Conservation (phyloP, 1,284 basidiomycete genomes). For the Gomphus bonarii region DNA sequence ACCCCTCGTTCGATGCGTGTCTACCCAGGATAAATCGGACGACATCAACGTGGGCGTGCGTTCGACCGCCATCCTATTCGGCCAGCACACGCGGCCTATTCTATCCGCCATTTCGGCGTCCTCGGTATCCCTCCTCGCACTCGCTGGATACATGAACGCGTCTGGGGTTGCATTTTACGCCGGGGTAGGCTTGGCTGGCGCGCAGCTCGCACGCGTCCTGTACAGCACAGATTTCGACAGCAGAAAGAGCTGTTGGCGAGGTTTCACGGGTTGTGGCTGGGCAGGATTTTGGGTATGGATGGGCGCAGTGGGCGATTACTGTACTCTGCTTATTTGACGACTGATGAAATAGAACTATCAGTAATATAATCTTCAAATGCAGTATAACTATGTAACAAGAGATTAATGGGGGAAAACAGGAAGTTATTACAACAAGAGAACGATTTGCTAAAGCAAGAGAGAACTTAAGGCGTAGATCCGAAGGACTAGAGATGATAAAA, state of each 20-base stretch:
- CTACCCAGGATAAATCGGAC: conserved; percentile 81
- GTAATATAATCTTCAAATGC: neutral
- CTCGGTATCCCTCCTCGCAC: conserved; percentile 66
- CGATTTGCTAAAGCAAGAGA: too few species aligned
- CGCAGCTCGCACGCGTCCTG: conserved; percentile 81
- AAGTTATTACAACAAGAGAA: neutral
- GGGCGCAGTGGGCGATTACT: conserved; percentile 76
- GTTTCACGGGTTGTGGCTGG: conserved; percentile 84
- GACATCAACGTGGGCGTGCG: conserved; percentile 86
- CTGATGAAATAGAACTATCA: neutral
- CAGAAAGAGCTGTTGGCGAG: conserved; percentile 84
- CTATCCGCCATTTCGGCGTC: conserved; percentile 67
- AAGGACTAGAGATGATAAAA: neutral
- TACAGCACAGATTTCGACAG: conserved; percentile 67
- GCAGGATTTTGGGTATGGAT: conserved; percentile 85
- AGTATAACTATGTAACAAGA: neutral
- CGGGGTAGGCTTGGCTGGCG: conserved; percentile 62
- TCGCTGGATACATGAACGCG: conserved; percentile 70
- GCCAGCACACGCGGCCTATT: conserved; percentile 64
- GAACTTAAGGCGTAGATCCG: too few species aligned
- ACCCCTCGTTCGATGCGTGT: too few species aligned
- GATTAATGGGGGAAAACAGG: neutral
- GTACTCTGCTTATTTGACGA: conserved; percentile 13
- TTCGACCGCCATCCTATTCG: conserved; percentile 91
- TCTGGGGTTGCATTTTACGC: conserved; percentile 76